Conservation (phyloP, 345 rosid genomes). For the Firmiana major region DNA sequence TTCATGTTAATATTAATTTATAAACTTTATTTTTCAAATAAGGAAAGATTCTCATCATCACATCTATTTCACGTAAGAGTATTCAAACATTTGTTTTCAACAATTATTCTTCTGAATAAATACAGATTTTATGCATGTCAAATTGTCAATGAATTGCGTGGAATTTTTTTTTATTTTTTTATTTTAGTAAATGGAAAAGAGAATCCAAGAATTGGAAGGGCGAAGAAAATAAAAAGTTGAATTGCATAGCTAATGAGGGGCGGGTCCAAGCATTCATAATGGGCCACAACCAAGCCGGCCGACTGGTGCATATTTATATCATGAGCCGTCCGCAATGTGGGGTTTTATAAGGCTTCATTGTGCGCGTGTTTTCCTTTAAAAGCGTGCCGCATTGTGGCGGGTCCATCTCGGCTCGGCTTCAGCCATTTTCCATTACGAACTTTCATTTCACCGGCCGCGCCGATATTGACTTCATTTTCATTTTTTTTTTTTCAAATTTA, state of each 20-base stretch:
- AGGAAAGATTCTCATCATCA: too few relatives aligned
- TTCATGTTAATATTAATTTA: too few relatives aligned
- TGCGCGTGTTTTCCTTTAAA: conserved; percentile 12
- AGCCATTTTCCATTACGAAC: background rate
- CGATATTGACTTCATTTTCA: background rate
- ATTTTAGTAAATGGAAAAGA: background rate
- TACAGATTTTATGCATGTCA: background rate
- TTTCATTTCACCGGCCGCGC: background rate
- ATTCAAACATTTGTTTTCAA: background rate
- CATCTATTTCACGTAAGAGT: too few relatives aligned
- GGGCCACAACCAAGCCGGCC: conserved; percentile 30
- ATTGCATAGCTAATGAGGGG: background rate
- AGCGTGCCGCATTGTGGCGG: conserved; percentile 3
- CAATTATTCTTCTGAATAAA: too few relatives aligned
- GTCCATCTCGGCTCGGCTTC: conserved; percentile 8
- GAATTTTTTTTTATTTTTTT: too few relatives aligned
- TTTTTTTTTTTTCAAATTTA: background rate
- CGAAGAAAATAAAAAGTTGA: background rate
- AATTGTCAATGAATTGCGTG: background rate
- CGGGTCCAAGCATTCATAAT: conserved; percentile 14
- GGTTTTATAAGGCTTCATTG: conserved; percentile 17
- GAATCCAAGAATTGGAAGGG: conserved; percentile 1
- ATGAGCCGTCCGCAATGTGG: conserved; percentile 58
- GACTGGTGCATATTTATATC: conserved; percentile 28
- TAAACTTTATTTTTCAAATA: background rate